Evolutionary conservation across 495 filamentous ascomycete genomes (phyloP), one percentile per base, ranked within the genome.

Genomic region (Hypoxylon subgilvum): DNA sequence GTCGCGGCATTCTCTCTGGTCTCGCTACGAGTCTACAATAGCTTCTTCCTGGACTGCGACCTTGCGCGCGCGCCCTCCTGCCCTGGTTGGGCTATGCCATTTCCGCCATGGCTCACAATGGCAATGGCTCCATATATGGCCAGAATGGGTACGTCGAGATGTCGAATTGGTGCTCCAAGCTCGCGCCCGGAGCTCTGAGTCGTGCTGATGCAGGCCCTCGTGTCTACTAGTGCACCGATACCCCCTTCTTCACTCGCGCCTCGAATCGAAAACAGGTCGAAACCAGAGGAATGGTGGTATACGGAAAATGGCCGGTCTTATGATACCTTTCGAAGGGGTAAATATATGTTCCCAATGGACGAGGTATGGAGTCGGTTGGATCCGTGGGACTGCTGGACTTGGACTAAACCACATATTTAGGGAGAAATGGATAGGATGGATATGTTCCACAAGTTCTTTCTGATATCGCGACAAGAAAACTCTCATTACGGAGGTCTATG

Each of bases 391-490:
- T 9, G 41, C 23, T 57, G 6, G 19, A 19, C 21, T 56, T 42
- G 18, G 44, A 34, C 63, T 54, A 63, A 61, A 69, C 71, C 55
- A 35, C 66, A 27, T 36, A 32, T 51, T 27, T 67, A 87, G 77
- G 70, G 74, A 42, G 90, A 94, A 66, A 81, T 84, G 69, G 86
- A 92, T 63, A 85, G 87, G 23, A 76, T 92, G 43, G 90, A 94
- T 59, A 86, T 91, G 30, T 85, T 89, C 55, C 88, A 94, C 72
- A 86, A 88, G 59, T 72, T 92, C 54, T 87, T 89, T 67, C 63
- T 83, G 8, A 84, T 89, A 4, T 86, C 86, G 14, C 85, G 90
- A 69, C 52, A 77, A 50, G 76, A 86, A 58, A 71, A 77, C 14
- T 79, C 86, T 54, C 72, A 47, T 7, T 69, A 67, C 8, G 50